phyloP scores from a whole-genome alignment of 345 rosid species.

The Brassica incana region DNA sequence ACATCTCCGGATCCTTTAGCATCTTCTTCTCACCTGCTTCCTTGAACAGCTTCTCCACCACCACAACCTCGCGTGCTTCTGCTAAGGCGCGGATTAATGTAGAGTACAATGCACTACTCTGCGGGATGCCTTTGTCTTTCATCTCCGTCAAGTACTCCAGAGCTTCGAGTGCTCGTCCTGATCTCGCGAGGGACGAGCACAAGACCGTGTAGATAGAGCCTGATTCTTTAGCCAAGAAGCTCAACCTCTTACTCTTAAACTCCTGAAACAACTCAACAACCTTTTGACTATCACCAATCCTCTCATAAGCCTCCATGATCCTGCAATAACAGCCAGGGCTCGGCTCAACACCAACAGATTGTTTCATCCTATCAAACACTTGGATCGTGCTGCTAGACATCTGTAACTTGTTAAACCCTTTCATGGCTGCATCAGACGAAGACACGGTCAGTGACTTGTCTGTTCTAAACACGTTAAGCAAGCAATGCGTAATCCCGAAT shows the following conservation, averaged over 20 bases:
- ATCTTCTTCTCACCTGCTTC: conserved; percentile 60
- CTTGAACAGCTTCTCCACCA: conserved; percentile 55
- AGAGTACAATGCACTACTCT: conserved; percentile 52
- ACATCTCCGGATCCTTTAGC: conserved; percentile 69
- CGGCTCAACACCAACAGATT: conserved; percentile 41
- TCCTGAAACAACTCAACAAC: conserved; percentile 66
- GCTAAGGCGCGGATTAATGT: conserved; percentile 61
- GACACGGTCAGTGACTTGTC: conserved; percentile 43
- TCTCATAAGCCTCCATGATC: conserved; percentile 68
- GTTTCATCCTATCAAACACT: conserved; percentile 52
- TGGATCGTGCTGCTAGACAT: conserved; percentile 68
- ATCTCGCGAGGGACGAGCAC: conserved; percentile 58
- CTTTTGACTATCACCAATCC: conserved; percentile 46
- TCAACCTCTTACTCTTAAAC: conserved; percentile 43
- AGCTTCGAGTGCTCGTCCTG: conserved; percentile 69
- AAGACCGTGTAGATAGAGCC: conserved; percentile 45
- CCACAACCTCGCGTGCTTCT: conserved; percentile 35
- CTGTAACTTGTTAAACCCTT: conserved; percentile 74
- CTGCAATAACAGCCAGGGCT: conserved; percentile 59
- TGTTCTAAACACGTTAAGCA: conserved; percentile 53
- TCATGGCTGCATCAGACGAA: conserved; percentile 68
- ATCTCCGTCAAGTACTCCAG: conserved; percentile 55
- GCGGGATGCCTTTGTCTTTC: conserved; percentile 50
- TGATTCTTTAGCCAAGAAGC: conserved; percentile 40
- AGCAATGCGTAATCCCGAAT: conserved; percentile 47